Evolutionary conservation across 2,329 filamentous ascomycete genomes (phyloP).

Genomic region (Conoideocrella luteorostrata): DNA sequence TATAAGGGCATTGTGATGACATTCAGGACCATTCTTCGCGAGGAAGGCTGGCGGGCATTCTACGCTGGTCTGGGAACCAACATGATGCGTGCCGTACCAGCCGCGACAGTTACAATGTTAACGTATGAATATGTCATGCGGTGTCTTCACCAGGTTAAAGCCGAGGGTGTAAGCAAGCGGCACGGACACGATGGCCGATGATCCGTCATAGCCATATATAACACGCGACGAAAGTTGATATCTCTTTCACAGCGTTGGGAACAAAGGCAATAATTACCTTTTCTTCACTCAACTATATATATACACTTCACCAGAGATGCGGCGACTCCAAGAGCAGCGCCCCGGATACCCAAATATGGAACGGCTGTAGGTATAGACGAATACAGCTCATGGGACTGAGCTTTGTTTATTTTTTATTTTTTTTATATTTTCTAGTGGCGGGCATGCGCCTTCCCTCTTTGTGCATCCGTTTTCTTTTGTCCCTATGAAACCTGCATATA

Average conservation of each 20-base stretch:
- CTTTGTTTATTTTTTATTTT: constrained; percentile 11
- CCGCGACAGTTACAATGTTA: constrained; percentile 94
- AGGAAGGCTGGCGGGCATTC: constrained; percentile 95
- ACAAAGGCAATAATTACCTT: background rate
- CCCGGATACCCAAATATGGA: constrained; percentile 5
- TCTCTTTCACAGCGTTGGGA: too few species aligned
- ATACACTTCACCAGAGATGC: constrained; percentile 11
- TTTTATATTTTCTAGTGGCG: constrained; percentile 9
- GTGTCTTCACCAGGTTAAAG: constrained; percentile 38
- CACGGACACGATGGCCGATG: constrained; percentile 12
- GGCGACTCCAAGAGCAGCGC: constrained; percentile 2
- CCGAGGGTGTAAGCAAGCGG: constrained; percentile 30
- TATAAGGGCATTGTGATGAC: constrained; percentile 80
- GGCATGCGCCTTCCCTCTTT: background rate
- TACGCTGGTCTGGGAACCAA: constrained; percentile 98
- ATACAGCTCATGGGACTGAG: constrained; percentile 17
- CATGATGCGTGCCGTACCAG: constrained; percentile 90
- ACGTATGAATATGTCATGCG: constrained; percentile 80
- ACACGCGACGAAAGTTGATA: background rate
- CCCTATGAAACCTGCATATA: background rate
- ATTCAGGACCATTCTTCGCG: constrained; percentile 73
- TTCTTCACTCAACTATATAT: constrained; percentile 4
- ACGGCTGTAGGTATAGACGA: constrained; percentile 30
- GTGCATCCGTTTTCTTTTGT: background rate
- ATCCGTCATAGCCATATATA: background rate